phyloP scores from a whole-genome alignment of 116 monocot species.

The Posidonia oceanica region DNA sequence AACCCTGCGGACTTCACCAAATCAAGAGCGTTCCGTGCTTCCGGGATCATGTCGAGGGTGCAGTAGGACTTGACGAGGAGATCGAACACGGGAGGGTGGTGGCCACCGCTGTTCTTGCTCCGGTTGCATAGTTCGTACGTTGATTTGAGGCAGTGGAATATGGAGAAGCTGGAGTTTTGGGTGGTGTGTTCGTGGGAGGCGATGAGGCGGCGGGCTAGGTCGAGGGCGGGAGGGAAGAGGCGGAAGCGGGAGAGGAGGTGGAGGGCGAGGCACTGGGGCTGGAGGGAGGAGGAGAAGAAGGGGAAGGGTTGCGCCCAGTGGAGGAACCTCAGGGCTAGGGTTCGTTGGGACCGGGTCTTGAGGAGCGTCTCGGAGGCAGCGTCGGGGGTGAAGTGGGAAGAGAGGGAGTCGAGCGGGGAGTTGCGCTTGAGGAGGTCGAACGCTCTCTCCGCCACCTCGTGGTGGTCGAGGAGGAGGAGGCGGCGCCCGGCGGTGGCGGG shows the following conservation, averaged over 20 bases:
- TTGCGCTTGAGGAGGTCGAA: conserved; percentile 20
- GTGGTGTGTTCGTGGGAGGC: conserved; percentile 1
- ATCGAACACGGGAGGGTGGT: conserved; percentile 38
- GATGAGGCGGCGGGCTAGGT: conserved; percentile 22
- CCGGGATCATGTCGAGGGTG: conserved; percentile 15
- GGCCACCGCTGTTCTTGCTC: background rate
- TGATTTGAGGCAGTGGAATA: conserved; percentile 20
- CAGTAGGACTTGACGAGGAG: conserved; percentile 53
- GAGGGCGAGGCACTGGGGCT: conserved; percentile 25
- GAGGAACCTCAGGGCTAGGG: conserved; percentile 22
- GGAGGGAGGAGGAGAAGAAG: conserved; percentile 28
- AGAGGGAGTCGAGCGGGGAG: conserved; percentile 15
- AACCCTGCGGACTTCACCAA: conserved; percentile 35
- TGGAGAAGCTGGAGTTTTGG: conserved; percentile 3
- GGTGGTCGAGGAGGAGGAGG: conserved; percentile 4
- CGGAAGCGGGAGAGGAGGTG: conserved; percentile 19
- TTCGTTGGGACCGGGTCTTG: conserved; percentile 14
- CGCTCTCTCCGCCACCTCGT: conserved; percentile 24
- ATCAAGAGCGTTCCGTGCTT: conserved; percentile 28
- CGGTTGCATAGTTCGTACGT: conserved; percentile 4
- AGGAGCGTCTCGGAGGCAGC: conserved; percentile 38
- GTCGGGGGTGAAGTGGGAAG: conserved; percentile 22
- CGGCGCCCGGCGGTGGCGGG: background rate
- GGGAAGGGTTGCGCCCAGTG: conserved; percentile 17
- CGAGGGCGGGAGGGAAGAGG: conserved; percentile 22